Base-by-base conservation (phyloP, 768 basidiomycete species). In the Boletus speciosus region DNA sequence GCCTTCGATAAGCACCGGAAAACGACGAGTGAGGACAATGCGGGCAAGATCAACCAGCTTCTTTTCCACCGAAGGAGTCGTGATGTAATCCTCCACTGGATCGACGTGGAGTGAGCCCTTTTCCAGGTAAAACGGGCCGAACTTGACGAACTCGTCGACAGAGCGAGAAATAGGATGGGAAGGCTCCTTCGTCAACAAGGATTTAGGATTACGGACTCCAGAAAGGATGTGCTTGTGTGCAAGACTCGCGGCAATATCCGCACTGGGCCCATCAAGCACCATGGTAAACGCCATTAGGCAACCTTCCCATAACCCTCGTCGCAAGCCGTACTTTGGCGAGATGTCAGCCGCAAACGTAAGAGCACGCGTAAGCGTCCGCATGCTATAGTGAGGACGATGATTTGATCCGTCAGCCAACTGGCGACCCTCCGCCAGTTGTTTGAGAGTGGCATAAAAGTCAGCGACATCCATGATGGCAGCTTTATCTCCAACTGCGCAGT, bases 231-330 rank as follows among this genome's bases (percentile, higher is more conserved):
- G 82, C 60, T 84, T 85, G 58, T 88, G 85, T 7, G 89, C 88
- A 16, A 96, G 74, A 7, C 72, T 69, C 3, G 77, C 81, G 19
- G 93, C 92, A 25, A 81, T 62, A 55, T 80, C 77, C 1, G 83
- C 81, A 62, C 93, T 93, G 15, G 79, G 72, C 0, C 72, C 73
- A 63, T 97, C 92, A 45, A 99, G 79, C 6, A 88, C 84, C 93
- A 97, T 98, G 6, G 93, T 97, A 69, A 98, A 99, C 0, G 92
- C 88, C 97, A 99, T 98, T 52, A 98, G 66, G 68, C 90, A 96
- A 1, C 97, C 96, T 70, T 98, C 97, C 91, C 92, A 98, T 19
- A 98, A 75, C 1, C 91, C 86, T 38, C 97, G 78, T 36, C 94
- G 82, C 9, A 98, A 73, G 27, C 92, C 85, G 61, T 90, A 98